Evolutionary conservation across 1,284 basidiomycete species (phyloP), one percentile per base, ranked within the genome.

Genomic region (Serendipita sp.): DNA sequence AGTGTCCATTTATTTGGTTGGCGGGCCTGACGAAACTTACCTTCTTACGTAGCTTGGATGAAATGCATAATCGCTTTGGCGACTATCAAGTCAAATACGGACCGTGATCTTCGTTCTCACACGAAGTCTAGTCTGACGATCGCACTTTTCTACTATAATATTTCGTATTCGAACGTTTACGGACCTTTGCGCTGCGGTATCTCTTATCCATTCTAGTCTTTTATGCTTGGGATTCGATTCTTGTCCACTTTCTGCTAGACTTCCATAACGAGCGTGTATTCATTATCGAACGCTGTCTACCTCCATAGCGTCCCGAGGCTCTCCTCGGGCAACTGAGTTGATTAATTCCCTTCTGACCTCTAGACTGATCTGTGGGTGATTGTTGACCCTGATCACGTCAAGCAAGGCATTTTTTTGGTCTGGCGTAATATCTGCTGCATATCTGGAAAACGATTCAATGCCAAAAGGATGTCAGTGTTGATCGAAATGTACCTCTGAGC

Each of bases 381-480:
- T 84, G 61, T 91, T 88, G 2, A 83, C 87, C 38, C 93, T 83
- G 62, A 96, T 80, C 45, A 98, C 90, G 70, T 99, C 96, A 63
- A 98, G 75, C n/a, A 99, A 76, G 0, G 95, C 93, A 70, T 96
- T 91, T 73, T 98, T 99, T 72, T 99, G 96, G 73, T 99, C 95
- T 0, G 90, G 89, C 0, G 96, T 97, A 67, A 99, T 73, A 74
- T 99, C 95, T n/a, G 90, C 85, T 41, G 92, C 91, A 74, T 99
- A 99, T 69, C 93, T 94, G 67, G 17, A 30, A 38, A 26, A 35
- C 30, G 38, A 22, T 29, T 38, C 12, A 3, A 30, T 32, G 17
- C 45, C 17, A 44, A 60, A 65, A n/a, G 61, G 58, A 53, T 15
- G 22, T 22, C 1, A 22, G 60, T 17, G 53, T 13, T 45, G 30